Percentiles rank a stretch among this genome's conserved stretches.
These are phyloP conservation scores for Chytriomyces hyalinus DNA, from an alignment of 192 early-diverging fungal genomes.

Conservation along the genomic window DNA sequence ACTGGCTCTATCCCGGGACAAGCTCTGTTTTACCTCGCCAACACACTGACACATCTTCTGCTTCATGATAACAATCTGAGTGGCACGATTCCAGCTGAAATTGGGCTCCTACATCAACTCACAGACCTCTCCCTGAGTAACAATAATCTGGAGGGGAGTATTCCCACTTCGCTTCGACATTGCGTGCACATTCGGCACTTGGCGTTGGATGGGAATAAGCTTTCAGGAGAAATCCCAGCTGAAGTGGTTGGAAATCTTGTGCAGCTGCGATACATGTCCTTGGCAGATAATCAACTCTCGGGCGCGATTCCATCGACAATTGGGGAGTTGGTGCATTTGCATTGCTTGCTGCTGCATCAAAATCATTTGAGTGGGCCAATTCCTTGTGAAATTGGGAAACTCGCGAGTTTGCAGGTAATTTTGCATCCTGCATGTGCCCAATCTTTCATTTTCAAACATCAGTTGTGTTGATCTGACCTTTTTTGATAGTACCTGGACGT, in stretches of 20 bases:
- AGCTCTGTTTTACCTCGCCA: too few relatives aligned
- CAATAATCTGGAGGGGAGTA: neutral
- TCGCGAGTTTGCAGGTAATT: neutral
- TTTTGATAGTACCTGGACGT: neutral
- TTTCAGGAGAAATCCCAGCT: neutral
- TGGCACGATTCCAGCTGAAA: neutral
- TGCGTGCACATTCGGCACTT: neutral
- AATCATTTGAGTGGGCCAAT: neutral
- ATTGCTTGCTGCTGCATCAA: neutral
- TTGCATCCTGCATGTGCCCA: neutral
- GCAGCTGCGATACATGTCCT: neutral
- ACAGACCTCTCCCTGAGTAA: neutral
- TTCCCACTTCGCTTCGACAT: neutral
- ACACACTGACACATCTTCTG: too few relatives aligned
- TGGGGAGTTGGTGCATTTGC: neutral
- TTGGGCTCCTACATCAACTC: neutral
- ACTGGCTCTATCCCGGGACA: too few relatives aligned
- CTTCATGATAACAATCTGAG: neutral
- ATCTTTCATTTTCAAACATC: neutral
- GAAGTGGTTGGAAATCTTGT: neutral
- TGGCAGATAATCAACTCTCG: neutral
- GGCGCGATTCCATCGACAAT: neutral
- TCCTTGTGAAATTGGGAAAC: slow-evolving; percentile 1
- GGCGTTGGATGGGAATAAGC: neutral
- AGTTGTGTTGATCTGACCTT: too few relatives aligned